Base-by-base conservation (phyloP, 768 basidiomycete genomes). In the Leccinellum albellum region DNA sequence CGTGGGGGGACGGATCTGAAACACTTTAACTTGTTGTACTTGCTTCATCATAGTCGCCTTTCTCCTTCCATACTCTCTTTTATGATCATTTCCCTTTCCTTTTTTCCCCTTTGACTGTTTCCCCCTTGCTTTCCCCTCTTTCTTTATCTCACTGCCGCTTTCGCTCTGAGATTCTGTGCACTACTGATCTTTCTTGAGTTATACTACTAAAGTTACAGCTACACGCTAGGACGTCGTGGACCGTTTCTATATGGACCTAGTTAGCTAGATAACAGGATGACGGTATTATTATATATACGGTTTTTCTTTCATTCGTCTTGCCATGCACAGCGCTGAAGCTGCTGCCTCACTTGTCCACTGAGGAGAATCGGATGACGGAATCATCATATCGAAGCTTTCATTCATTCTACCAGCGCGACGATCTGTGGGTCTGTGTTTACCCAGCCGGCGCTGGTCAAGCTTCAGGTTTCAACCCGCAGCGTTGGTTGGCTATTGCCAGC, bases 1-100 rank as follows among this genome's bases (percentile, higher is more conserved):
- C 17, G 37, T 9, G 4, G 52, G 12, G 47, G n/a, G 14, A 24
- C 6, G 32, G 62, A 66, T 57, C 65, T 57, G 59, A 45, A 40
- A 31, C 47, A 48, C 37, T 17, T 37, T 37, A 37, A 37, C 37
- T 26, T 68, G 66, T 67, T 67, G 64, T 68, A 68, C 50, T 61
- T 61, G 61, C 61, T 59, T 68, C 59, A 57, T 63, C 49, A 12
- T 35, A 20, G 23, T 26, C 26, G 13, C 29, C 50, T 24, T 50
- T 32, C 29, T 7, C 12, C 3, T 21, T 23, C n/a, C n/a, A n/a
- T n/a, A 3, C 13, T 13, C 8, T 24, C 26, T 26, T 20, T 42
- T n/a, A n/a, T 12, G 0, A n/a, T 6, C 15, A 20, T 40, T 40
- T 40, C 2, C 37, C 4, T 20, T 42, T 42, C 10, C 2, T 21